These are phyloP conservation scores for Cladosporium sp. DNA, from an alignment of 2,329 filamentous ascomycete genomes.

Conservation along the genomic window DNA sequence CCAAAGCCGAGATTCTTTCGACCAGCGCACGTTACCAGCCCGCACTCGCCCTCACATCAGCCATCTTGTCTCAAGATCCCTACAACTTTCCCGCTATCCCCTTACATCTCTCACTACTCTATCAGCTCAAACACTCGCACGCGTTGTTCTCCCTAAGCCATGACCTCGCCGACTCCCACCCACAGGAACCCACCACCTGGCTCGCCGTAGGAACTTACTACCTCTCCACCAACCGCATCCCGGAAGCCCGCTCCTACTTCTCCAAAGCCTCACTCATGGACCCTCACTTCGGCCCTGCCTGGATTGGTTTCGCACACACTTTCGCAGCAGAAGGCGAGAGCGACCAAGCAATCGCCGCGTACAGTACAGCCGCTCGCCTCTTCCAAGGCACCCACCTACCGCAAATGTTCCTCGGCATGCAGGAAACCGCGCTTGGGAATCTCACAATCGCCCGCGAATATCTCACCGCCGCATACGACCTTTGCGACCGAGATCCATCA, in stretches of 20 bases:
- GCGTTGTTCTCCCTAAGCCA: conserved; percentile 88
- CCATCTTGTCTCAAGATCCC: conserved; percentile 76
- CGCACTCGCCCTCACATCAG: conserved; percentile 76
- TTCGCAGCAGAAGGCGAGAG: conserved; percentile 97
- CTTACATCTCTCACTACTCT: conserved; percentile 84
- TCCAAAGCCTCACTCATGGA: conserved; percentile 98
- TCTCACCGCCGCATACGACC: conserved; percentile 77
- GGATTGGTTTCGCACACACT: conserved; percentile 98
- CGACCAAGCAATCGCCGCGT: conserved; percentile 96
- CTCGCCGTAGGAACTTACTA: conserved; percentile 96
- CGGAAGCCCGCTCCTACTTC: conserved; percentile 92
- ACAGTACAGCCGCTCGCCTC: conserved; percentile 87
- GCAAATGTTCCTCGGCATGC: conserved; percentile 96
- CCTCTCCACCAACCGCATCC: conserved; percentile 79
- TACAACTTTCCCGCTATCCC: conserved; percentile 89
- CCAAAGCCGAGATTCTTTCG: conserved; percentile 85
- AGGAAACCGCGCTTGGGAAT: conserved; percentile 94
- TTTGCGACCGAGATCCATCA: conserved; percentile 81
- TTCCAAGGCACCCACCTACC: conserved; percentile 97
- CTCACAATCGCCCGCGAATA: conserved; percentile 93
- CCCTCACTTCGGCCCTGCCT: conserved; percentile 92
- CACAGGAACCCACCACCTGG: conserved; percentile 88
- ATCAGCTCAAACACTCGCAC: conserved; percentile 82
- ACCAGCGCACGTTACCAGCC: conserved; percentile 93
- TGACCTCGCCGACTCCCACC: conserved; percentile 86